Evolutionary conservation across 495 filamentous ascomycete genomes (phyloP).

Genomic region (Lasiosphaeria ovina): DNA sequence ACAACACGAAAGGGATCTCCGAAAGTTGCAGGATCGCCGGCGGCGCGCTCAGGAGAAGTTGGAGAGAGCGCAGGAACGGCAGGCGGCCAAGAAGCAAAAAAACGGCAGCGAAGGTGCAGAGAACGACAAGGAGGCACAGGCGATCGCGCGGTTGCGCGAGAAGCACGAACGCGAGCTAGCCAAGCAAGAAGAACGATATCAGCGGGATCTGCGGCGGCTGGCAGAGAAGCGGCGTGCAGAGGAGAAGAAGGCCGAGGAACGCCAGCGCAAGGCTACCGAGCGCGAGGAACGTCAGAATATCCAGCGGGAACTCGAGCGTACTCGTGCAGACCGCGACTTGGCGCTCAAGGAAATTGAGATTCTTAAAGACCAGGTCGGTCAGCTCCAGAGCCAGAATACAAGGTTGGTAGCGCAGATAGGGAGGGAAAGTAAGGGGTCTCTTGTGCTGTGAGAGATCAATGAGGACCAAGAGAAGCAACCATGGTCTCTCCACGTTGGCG

Average conservation of each 20-base stretch:
- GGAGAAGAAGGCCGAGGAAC: conserved; percentile 60
- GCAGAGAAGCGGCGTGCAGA: conserved; percentile 60
- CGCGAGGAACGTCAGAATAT: conserved; percentile 53
- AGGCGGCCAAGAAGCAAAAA: conserved; percentile 39
- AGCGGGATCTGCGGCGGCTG: conserved; percentile 60
- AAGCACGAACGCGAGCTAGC: conserved; percentile 58
- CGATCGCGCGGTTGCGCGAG: conserved; percentile 54
- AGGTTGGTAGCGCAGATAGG: conserved; percentile 53
- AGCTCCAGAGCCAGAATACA: conserved; percentile 67
- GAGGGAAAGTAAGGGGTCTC: conserved; percentile 9
- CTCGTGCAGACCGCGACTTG: conserved; percentile 54
- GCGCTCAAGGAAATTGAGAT: conserved; percentile 61
- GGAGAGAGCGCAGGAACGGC: conserved; percentile 47
- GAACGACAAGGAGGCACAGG: conserved; percentile 42
- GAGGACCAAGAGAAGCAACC: neutral
- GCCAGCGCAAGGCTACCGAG: conserved; percentile 50
- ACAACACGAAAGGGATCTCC: conserved; percentile 68
- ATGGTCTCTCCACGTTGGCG: too few relatives aligned
- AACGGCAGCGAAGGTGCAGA: conserved; percentile 11
- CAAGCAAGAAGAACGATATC: conserved; percentile 64
- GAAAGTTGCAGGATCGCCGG: conserved; percentile 69
- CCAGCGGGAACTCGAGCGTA: conserved; percentile 47
- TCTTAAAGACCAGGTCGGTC: conserved; percentile 58
- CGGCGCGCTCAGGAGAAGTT: conserved; percentile 70
- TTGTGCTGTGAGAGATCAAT: neutral